A percentile compares a stretch with the other conserved stretches of the same genome.
phyloP scores from a whole-genome alignment of 1,139 yeast species.

The Debaryomyces robertsiae region DNA sequence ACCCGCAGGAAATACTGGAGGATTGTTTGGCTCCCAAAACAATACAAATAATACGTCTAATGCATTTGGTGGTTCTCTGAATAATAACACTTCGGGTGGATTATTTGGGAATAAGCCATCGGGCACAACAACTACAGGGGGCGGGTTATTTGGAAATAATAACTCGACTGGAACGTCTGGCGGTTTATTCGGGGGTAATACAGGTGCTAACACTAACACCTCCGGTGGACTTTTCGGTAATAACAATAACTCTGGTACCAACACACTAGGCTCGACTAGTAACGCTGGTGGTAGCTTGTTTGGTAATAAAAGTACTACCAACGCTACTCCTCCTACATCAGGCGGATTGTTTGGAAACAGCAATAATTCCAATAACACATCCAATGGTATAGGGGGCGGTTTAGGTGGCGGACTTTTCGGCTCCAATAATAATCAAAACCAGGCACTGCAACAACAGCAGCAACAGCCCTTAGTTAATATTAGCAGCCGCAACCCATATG shows the following conservation, averaged over 20 bases:
- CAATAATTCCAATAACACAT: slow-evolving; percentile 19
- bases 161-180: slow-evolving; percentile 18
- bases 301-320: slow-evolving; percentile 12
- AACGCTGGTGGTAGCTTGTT: slow-evolving; percentile 16
- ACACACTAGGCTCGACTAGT: slow-evolving; percentile 5
- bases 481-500: slow-evolving; percentile 69
- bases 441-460: slow-evolving; percentile 25
- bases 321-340: slow-evolving; percentile 10
- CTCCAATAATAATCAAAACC: slow-evolving; percentile 17
- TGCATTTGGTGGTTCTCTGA: slow-evolving; percentile 19
- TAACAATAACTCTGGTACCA: slow-evolving; percentile 14
- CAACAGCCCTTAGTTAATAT: slow-evolving; percentile 44
- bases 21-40: slow-evolving; percentile 25
- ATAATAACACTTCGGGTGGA: slow-evolving; percentile 25
- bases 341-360: slow-evolving; percentile 29
- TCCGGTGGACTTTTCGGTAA: slow-evolving; percentile 32
- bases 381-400: slow-evolving; percentile 12
- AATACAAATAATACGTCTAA: slow-evolving; percentile 17
- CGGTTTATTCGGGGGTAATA: slow-evolving; percentile 37
- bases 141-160: slow-evolving; percentile 28
- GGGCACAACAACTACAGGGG: slow-evolving; percentile 18
- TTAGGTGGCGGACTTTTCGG: slow-evolving; percentile 30
- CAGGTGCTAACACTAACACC: slow-evolving; percentile 15
- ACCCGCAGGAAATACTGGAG: slow-evolving; percentile 18
- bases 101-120: slow-evolving; percentile 42